Base-by-base conservation (phyloP, 2,329 filamentous ascomycete genomes). In the Penicillium palitans region DNA sequence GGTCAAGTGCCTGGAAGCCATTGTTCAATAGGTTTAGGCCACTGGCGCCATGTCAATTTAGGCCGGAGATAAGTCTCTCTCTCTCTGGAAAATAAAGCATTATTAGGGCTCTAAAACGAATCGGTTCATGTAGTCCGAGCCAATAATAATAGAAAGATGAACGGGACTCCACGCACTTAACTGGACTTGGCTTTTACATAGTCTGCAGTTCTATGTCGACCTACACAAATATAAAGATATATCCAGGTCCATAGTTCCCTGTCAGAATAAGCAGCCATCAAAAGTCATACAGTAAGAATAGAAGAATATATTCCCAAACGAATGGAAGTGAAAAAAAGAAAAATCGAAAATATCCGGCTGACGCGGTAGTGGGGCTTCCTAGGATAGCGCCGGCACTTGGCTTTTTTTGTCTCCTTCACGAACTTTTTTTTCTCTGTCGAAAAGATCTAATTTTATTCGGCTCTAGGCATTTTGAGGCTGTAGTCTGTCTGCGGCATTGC, bases 361-460 rank as follows among this genome's bases (percentile, higher is more conserved):
- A 66, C 63, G 60, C 55, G 59, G 63, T 7, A 24, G 63, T 65
- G 65, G 65, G 63, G 63, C 63, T 3, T 50, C 13, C 33, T 52
- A n/a, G 50, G 49, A 64, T 61, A 53, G 61, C 63, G 59, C 57
- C 47, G 55, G 52, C 60, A 63, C n/a, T 62, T 46, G 52, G 62
- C 60, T 51, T 40, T 25, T 25, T 41, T 29, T 31, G 25, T 27
- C 35, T 15, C 17, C 35, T 35, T 24, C 46, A 21, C 17, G 42
- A 24, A 31, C 25, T 52, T 40, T 12, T 33, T 21, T 39, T 37
- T 58, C 15, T 4, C 19, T 25, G 21, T 15, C 12, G 12, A 33
- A 21, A 42, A 24, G 2, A 33, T 12, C 46, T 51, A 55, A 33
- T 33, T 50, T 42, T 47, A 42, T 47, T 42, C 9, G 6, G 6